Evolutionary conservation across 192 early-diverging fungal species (phyloP), one percentile per base, ranked within the genome.

Genomic region (Cetraspora pellucida): DNA sequence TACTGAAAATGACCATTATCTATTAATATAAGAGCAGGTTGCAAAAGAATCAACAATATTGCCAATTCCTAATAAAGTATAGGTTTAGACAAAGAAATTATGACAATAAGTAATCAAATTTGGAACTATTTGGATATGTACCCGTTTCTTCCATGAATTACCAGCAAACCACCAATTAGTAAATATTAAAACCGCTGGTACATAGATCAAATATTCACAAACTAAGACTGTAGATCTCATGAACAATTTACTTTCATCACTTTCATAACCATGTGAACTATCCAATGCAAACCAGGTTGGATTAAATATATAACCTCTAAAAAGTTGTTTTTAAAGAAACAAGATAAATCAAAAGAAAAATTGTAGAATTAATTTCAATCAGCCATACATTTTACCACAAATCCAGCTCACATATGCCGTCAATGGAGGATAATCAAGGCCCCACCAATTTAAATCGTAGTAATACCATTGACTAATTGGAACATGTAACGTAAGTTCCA

Each of bases 1-100:
- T 63, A 91, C 91, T 98, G 96, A 66, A 99, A 98, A 79, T 99
- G 96, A 28, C 95, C 97, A 77, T 96, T 93, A 81, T 99, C 97
- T 66, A 99, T 93, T 66, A 99, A 78, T n/a, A 96, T 86, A 65
- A 99, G 80, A 21, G 91, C 90, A 7, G 97, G 96, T 70, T 95
- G 94, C 37, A 96, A 78, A 21, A 96, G 83, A 17, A 92, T 85
- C 3, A 95, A 75, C 2, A 93, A 82, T 44, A 31, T 44, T 31
- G 58, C 61, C 19, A 76, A 28, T 21, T 30, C 37, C 64, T 76
- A 66, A 31, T 52, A 57, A 55, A 28, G 9, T 54, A 21, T 58
- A 11, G 6, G 54, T 30, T 13, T 23, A 14, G 6, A 54, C 37
- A 52, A 66, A 14, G n/a, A 54, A 16, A 45, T 7, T 9, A 23